Evolutionary conservation across 2,329 filamentous ascomycete genomes (phyloP), one percentile per base, ranked within the genome.

Genomic region (Whalleya microplaca): DNA sequence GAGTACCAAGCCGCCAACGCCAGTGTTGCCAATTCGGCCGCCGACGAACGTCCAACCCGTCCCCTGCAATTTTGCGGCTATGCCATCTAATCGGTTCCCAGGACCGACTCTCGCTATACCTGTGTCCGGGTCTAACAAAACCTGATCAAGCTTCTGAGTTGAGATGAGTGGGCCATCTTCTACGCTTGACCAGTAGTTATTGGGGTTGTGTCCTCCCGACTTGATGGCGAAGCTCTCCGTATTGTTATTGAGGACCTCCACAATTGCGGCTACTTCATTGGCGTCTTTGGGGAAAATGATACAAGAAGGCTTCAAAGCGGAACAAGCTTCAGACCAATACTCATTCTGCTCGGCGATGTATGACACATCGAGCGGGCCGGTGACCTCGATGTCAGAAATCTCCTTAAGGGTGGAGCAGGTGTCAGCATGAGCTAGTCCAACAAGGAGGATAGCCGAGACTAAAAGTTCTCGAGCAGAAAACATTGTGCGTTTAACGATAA

Each of bases 131-230:
- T 78, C 71, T 2, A 79, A 64, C 0, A 69, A 58, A 5, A 81
- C 71, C 45, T 76, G 63, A 41, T 80, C 69, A n/a, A 79, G 72
- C 14, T 75, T 67, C 52, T 72, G 72, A 10, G 81, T 73, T 8
- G 81, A 81, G 54, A 86, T 78, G 9, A 81, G 68, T 0, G 81
- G 71, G 0, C 80, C 81, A 0, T 71, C 76, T 6, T 75, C 66
- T 40, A 81, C 79, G 61, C 77, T 85, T 0, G 82, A 77, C 37
- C 77, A 79, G 55, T 79, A 78, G 10, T 78, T 73, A 64, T 84
- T 83, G 4, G 81, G 79, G 51, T 79, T 81, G 69, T 86, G 83
- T 0, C 84, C 84, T 18, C 83, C 84, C n/a, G 80, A 80, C 58
- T 82, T 81, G 60, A 84, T 72, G 6, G 83, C 82, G 62, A 86